Evolutionary conservation across 371 early-diverging fungal genomes (phyloP).

Genomic region (Vairimorpha apis): DNA sequence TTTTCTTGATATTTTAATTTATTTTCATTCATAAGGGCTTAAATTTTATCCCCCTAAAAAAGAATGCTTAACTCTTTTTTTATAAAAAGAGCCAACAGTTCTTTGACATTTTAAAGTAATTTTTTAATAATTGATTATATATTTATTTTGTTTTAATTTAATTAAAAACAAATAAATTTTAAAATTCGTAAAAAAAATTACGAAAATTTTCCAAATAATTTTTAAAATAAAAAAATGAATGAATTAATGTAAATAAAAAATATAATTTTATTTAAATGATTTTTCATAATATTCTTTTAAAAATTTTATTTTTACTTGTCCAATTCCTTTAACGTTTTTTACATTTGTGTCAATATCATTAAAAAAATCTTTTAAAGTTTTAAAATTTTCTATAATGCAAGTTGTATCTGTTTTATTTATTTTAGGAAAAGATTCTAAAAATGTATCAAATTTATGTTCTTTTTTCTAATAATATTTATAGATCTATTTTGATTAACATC

Average conservation of each 20-base stretch:
- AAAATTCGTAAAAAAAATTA: background rate
- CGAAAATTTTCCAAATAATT: too few relatives aligned
- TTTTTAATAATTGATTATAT: background rate
- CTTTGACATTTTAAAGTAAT: background rate
- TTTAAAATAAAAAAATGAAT: background rate
- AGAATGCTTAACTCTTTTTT: slow-evolving; percentile 1
- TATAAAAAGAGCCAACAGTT: background rate
- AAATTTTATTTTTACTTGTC: slow-evolving; percentile 23
- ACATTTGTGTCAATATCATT: slow-evolving; percentile 17
- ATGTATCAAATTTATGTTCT: slow-evolving; percentile 28
- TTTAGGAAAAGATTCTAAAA: slow-evolving; percentile 47
- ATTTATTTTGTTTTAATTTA: slow-evolving; percentile 19
- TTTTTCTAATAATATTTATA: slow-evolving; percentile 38
- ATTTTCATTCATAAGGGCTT: slow-evolving; percentile 7
- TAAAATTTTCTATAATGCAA: slow-evolving; percentile 17
- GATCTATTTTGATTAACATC: slow-evolving; percentile 34
- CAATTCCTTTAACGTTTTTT: slow-evolving; percentile 30
- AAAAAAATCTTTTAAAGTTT: slow-evolving; percentile 29
- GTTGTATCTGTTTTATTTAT: slow-evolving; percentile 41
- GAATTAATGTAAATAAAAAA: background rate
- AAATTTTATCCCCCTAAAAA: too few relatives aligned
- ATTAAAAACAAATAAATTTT: background rate
- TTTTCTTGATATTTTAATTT: slow-evolving; percentile 4
- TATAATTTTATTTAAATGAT: slow-evolving; percentile 26
- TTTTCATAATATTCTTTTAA: slow-evolving; percentile 36